Conservation (phyloP, 2,329 filamentous ascomycete genomes). For the Sporothrix pseudoabietina region DNA sequence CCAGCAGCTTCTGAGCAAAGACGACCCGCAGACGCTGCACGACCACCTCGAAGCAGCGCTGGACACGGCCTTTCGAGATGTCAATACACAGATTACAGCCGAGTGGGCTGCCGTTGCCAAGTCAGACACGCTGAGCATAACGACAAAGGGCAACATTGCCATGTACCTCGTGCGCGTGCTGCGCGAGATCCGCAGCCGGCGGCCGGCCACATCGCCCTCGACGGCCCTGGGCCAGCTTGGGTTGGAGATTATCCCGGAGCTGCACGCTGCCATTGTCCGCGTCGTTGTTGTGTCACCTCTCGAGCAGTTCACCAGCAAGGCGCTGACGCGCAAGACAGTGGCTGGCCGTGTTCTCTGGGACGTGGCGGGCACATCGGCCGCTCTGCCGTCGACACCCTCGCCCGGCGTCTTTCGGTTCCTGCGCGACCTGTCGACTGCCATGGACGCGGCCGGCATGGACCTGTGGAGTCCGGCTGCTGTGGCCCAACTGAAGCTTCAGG, state of each 20-base stretch:
- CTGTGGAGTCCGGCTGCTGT: constrained; percentile 77
- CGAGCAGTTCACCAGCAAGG: constrained; percentile 49
- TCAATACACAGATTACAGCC: constrained; percentile 58
- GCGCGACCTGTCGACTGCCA: constrained; percentile 62
- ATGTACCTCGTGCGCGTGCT: constrained; percentile 73
- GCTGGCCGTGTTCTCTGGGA: constrained; percentile 76
- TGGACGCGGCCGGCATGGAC: constrained; percentile 73
- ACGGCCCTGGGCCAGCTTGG: constrained; percentile 56
- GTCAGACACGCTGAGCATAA: constrained; percentile 46
- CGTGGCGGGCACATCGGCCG: constrained; percentile 76
- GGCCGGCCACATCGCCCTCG: constrained; percentile 53
- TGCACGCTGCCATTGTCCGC: constrained; percentile 64
- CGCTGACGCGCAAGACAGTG: constrained; percentile 52
- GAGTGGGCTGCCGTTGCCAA: constrained; percentile 53
- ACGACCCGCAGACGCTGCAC: constrained; percentile 50
- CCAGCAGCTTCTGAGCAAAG: constrained; percentile 68
- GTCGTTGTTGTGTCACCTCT: constrained; percentile 56
- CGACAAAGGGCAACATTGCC: constrained; percentile 56
- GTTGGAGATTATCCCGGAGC: constrained; percentile 59
- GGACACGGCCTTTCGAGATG: constrained; percentile 44
- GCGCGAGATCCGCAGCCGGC: constrained; percentile 69
- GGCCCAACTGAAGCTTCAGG: constrained; percentile 59
- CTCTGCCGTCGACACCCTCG: constrained; percentile 77
- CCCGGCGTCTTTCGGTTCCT: constrained; percentile 73
- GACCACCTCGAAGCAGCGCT: constrained; percentile 42